Evolutionary conservation across 106 monocot genomes (phyloP).

Genomic region (Iris macrosiphon): DNA sequence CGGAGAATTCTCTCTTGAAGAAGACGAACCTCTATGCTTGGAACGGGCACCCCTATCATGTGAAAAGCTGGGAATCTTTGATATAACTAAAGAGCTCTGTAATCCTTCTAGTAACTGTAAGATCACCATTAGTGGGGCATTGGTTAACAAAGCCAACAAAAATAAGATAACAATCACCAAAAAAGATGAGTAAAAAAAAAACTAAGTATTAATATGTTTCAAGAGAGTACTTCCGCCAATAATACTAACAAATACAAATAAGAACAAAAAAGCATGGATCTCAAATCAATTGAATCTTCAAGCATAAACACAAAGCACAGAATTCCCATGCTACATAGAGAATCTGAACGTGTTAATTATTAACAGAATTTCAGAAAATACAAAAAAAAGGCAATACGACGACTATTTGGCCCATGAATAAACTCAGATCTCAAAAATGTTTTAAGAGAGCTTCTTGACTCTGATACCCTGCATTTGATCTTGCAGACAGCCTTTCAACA

Average conservation of each 20-base stretch:
- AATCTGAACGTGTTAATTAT: too few relatives aligned
- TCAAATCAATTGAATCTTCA: not conserved
- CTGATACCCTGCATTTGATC: too few relatives aligned
- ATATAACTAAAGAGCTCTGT: conserved; percentile 75
- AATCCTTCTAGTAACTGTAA: conserved; percentile 87
- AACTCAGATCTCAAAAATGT: too few relatives aligned
- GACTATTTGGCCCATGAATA: too few relatives aligned
- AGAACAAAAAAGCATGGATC: too few relatives aligned
- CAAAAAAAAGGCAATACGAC: too few relatives aligned
- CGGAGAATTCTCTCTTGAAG: conserved; percentile 49
- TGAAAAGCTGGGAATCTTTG: conserved; percentile 46
- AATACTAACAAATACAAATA: too few relatives aligned
- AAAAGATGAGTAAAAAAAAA: not conserved
- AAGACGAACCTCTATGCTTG: conserved; percentile 25
- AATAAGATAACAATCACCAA: not conserved
- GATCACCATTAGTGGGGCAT: not conserved
- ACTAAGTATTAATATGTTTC: not conserved
- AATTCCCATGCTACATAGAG: too few relatives aligned
- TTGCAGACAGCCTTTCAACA: too few relatives aligned
- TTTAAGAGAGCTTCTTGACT: too few relatives aligned
- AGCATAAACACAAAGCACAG: too few relatives aligned
- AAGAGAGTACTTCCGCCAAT: not conserved
- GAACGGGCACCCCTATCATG: conserved; percentile 37
- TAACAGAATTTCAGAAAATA: too few relatives aligned
- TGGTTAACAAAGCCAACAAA: not conserved